A percentile compares a stretch with the other conserved stretches of the same genome.
Conservation (phyloP, 2,329 filamentous ascomycete species). For the Peltaster fructicola region DNA sequence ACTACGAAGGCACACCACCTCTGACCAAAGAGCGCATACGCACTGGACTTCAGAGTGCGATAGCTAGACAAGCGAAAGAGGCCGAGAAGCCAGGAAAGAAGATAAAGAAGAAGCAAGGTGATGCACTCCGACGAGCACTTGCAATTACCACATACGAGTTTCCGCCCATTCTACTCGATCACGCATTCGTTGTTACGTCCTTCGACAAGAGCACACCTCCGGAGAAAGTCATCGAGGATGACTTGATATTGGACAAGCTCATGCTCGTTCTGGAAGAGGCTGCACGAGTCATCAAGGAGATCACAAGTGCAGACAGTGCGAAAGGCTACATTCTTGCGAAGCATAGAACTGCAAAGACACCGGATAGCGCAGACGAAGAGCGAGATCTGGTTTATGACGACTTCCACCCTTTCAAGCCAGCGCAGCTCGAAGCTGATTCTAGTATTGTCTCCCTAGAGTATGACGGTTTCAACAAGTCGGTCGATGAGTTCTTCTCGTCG, state of each 20-base stretch:
- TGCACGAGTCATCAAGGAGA: slow-evolving; percentile 47
- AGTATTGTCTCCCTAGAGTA: slow-evolving; percentile 55
- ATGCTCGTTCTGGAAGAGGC: slow-evolving; percentile 54
- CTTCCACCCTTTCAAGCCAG: slow-evolving; percentile 80
- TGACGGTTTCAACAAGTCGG: slow-evolving; percentile 75
- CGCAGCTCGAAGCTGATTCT: slow-evolving; percentile 55
- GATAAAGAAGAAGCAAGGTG: slow-evolving; percentile 54
- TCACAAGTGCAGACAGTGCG: slow-evolving; percentile 46
- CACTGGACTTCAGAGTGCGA: slow-evolving; percentile 48
- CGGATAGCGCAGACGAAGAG: slow-evolving; percentile 12
- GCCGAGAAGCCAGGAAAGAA: slow-evolving; percentile 40
- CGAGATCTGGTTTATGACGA: slow-evolving; percentile 61
- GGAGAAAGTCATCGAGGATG: slow-evolving; percentile 50
- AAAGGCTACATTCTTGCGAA: slow-evolving; percentile 84
- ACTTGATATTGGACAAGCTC: slow-evolving; percentile 46
- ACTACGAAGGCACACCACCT: slow-evolving; percentile 56
- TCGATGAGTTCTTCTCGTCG: slow-evolving; percentile 94
- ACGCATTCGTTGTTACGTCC: slow-evolving; percentile 51
- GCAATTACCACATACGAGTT: slow-evolving; percentile 75
- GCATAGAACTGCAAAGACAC: slow-evolving; percentile 17
- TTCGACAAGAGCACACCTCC: slow-evolving; percentile 54
- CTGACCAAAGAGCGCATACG: slow-evolving; percentile 58
- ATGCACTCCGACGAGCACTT: slow-evolving; percentile 62
- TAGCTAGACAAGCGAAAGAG: slow-evolving; percentile 38
- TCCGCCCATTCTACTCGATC: slow-evolving; percentile 74